A percentile compares a stretch with the other conserved stretches of the same genome.
Conservation (phyloP, 495 filamentous ascomycete species). For the Pseudevernia furfuracea region DNA sequence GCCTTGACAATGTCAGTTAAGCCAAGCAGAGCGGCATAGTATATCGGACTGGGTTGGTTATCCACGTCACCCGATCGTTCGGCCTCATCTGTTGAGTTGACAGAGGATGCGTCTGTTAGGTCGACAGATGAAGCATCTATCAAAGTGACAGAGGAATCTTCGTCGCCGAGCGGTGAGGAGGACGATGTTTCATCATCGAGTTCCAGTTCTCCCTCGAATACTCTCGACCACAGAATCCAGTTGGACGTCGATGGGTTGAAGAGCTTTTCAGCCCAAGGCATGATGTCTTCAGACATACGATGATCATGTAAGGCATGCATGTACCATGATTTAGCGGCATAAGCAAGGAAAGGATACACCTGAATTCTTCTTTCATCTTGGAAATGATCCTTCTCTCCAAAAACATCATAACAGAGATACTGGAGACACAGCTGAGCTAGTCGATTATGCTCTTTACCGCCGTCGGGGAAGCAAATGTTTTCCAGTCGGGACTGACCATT, state of each 20-base stretch:
- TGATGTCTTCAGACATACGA: slow-evolving; percentile 16
- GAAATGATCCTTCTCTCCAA: slow-evolving; percentile 9
- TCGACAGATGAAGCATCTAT: too few species aligned
- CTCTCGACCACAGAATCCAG: slow-evolving; percentile 21
- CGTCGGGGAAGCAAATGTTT: slow-evolving; percentile 15
- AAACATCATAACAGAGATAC: slow-evolving; percentile 24
- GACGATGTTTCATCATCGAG: not conserved
- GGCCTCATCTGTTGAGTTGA: not conserved
- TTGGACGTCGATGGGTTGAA: slow-evolving; percentile 21
- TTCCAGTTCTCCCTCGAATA: slow-evolving; percentile 16
- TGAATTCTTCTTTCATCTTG: slow-evolving; percentile 1
- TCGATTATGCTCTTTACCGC: slow-evolving; percentile 15
- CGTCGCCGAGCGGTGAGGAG: too few species aligned
- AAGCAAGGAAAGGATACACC: slow-evolving; percentile 18
- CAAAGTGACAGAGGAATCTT: too few species aligned
- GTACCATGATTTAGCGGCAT: slow-evolving; percentile 20
- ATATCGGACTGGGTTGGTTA: slow-evolving; percentile 11
- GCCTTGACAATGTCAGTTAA: slow-evolving; percentile 19
- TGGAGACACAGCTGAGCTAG: slow-evolving; percentile 19
- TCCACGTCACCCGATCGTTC: not conserved
- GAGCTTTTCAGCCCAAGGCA: slow-evolving; percentile 15
- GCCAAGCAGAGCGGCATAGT: slow-evolving; percentile 21
- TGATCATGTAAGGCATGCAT: slow-evolving; percentile 14
- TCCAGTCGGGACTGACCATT: slow-evolving; percentile 9
- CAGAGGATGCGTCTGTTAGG: too few species aligned